phyloP scores from a whole-genome alignment of 1,284 basidiomycete species.

The Boletus austroedulis region DNA sequence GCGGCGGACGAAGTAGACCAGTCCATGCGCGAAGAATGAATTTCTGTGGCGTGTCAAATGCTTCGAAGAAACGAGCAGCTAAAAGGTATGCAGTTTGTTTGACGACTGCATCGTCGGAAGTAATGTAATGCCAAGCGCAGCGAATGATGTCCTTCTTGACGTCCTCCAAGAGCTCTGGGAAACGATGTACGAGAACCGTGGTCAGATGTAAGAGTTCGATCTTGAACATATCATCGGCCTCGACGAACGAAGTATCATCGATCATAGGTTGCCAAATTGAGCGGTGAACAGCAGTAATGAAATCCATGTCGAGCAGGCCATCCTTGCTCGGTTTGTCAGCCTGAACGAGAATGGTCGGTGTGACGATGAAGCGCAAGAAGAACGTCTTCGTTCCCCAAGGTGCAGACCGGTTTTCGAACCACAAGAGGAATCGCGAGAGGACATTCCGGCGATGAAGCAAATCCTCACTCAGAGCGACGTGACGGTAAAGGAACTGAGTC shows the following conservation, averaged over 20 bases:
- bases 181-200: conserved; percentile 85
- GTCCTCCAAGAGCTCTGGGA: conserved; percentile 73
- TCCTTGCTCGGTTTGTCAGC: conserved; percentile 56
- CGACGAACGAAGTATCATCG: conserved; percentile 54
- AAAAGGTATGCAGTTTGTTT: conserved; percentile 94
- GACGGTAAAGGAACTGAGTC: conserved; percentile 87
- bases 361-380: conserved; percentile 85
- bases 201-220: conserved; percentile 93
- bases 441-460: conserved; percentile 77
- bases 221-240: conserved; percentile 77
- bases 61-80: conserved; percentile 91
- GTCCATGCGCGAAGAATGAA: conserved; percentile 95
- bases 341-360: conserved; percentile 84
- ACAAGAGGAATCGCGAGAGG: conserved; percentile 80
- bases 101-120: conserved; percentile 84
- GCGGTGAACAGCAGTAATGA: conserved; percentile 67
- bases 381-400: conserved; percentile 82
- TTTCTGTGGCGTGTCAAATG: conserved; percentile 89
- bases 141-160: conserved; percentile 94
- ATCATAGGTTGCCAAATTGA: conserved; percentile 81
- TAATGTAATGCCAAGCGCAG: conserved; percentile 90
- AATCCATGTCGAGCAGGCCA: conserved; percentile 67
- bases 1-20: conserved; percentile 82
- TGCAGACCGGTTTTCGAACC: conserved; percentile 71
- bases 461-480: conserved; percentile 71